Percentiles rank a stretch among this genome's conserved stretches.
These are phyloP conservation scores for Fusarium duplospermum DNA, from an alignment of 2,329 filamentous ascomycete species.

Conservation along the genomic window DNA sequence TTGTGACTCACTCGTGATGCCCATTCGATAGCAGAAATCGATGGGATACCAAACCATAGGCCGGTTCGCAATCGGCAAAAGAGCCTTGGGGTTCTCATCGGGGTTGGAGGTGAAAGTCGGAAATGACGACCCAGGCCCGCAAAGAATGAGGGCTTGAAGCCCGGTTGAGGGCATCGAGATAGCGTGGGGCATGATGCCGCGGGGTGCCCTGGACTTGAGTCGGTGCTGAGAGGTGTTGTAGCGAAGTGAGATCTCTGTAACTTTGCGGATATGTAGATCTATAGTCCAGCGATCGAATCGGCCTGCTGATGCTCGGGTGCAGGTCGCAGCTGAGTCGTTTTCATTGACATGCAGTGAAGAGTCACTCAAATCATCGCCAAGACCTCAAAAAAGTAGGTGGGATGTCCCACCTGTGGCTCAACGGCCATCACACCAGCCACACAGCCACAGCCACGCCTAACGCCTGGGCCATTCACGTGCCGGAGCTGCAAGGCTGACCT, in stretches of 20 bases:
- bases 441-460: background rate
- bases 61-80: slow-evolving; percentile 84
- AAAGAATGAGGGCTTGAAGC: slow-evolving; percentile 86
- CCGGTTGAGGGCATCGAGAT: slow-evolving; percentile 78
- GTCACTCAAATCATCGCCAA: slow-evolving; percentile 44
- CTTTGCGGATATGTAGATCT: background rate
- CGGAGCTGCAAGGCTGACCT: slow-evolving; percentile 21
- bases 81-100: slow-evolving; percentile 83
- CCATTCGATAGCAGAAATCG: slow-evolving; percentile 85
- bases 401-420: slow-evolving; percentile 43
- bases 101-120: slow-evolving; percentile 85
- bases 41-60: slow-evolving; percentile 93
- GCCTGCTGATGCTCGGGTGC: slow-evolving; percentile 7
- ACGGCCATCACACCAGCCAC: slow-evolving; percentile 18
- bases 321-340: slow-evolving; percentile 33
- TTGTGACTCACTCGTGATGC: slow-evolving; percentile 72
- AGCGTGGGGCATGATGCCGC: slow-evolving; percentile 76
- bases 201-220: slow-evolving; percentile 16
- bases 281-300: background rate
- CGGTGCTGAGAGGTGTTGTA: background rate
- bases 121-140: slow-evolving; percentile 84
- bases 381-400: slow-evolving; percentile 43
- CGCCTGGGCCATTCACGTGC: slow-evolving; percentile 36
- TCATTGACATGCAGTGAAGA: slow-evolving; percentile 40
- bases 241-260: background rate